Evolutionary conservation across 2,329 filamentous ascomycete species (phyloP).

Genomic region (Rhynchosporium agropyri): DNA sequence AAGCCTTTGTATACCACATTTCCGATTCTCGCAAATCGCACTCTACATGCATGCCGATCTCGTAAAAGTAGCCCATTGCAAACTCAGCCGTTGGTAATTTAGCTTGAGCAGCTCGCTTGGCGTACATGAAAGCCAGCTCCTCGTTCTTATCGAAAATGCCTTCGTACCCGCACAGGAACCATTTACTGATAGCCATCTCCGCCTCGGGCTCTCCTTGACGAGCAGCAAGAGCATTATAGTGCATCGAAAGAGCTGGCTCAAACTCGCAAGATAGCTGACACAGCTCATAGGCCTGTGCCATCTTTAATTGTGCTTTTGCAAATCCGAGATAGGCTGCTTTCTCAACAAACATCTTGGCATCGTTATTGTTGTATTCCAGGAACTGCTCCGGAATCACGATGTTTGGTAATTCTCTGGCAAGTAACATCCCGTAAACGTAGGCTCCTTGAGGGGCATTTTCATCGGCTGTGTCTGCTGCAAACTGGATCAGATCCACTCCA

Average conservation of each 20-base stretch:
- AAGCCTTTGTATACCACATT: conserved; percentile 88
- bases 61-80: conserved; percentile 94
- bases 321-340: conserved; percentile 96
- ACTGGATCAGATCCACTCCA: conserved; percentile 80
- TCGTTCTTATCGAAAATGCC: conserved; percentile 94
- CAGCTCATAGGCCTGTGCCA: conserved; percentile 94
- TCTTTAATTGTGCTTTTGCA: conserved; percentile 93
- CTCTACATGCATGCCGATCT: conserved; percentile 91
- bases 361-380: conserved; percentile 70
- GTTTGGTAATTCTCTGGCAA: conserved; percentile 88
- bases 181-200: conserved; percentile 94
- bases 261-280: conserved; percentile 95
- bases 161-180: conserved; percentile 96
- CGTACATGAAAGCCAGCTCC: conserved; percentile 87
- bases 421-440: conserved; percentile 93
- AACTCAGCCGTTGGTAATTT: conserved; percentile 92
- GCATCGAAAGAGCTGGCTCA: conserved; percentile 85
- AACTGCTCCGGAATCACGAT: conserved; percentile 75
- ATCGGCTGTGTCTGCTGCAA: conserved; percentile 83
- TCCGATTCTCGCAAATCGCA: conserved; percentile 81
- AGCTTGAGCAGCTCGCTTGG: conserved; percentile 78
- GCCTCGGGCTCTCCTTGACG: conserved; percentile 92
- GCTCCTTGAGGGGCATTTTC: conserved; percentile 97
- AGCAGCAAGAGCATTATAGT: conserved; percentile 93
- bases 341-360: conserved; percentile 85